phyloP scores from a whole-genome alignment of 2,329 filamentous ascomycete species.

The Aspergillus novofumigatus region DNA sequence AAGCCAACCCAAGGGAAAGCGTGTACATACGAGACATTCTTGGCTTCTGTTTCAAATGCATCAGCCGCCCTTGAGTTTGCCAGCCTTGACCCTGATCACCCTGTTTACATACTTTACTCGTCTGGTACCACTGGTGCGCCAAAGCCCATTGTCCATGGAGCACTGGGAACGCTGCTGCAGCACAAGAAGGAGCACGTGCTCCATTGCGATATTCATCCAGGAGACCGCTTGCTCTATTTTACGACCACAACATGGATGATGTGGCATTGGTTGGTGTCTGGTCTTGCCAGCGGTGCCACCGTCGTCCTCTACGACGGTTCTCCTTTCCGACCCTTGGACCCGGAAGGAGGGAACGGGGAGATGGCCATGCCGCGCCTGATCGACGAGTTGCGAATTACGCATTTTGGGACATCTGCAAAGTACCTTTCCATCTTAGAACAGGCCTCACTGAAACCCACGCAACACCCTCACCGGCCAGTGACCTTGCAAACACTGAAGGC shows the following conservation, averaged over 20 bases:
- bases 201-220: slow-evolving; percentile 72
- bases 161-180: slow-evolving; percentile 83
- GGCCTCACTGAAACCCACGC: slow-evolving; percentile 59
- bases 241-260: slow-evolving; percentile 99
- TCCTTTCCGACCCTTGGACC: slow-evolving; percentile 68
- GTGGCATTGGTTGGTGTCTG: slow-evolving; percentile 96
- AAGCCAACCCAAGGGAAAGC: slow-evolving; percentile 35
- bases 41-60: slow-evolving; percentile 39
- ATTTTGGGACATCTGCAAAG: slow-evolving; percentile 92
- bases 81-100: slow-evolving; percentile 78
- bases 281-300: slow-evolving; percentile 75
- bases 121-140: slow-evolving; percentile 83
- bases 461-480: slow-evolving; percentile 43
- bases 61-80: slow-evolving; percentile 58
- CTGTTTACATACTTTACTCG: slow-evolving; percentile 90
- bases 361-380: slow-evolving; percentile 80
- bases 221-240: slow-evolving; percentile 82
- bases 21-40: slow-evolving; percentile 43
- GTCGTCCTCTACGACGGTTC: slow-evolving; percentile 89
- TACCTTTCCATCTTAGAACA: slow-evolving; percentile 90
- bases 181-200: slow-evolving; percentile 96
- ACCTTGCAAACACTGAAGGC: slow-evolving; percentile 60
- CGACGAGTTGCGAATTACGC: slow-evolving; percentile 74
- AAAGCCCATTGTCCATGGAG: slow-evolving; percentile 92
- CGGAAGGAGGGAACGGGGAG: slow-evolving; percentile 59